Evolutionary conservation across 1,284 basidiomycete species (phyloP).

Genomic region (Microbotryum intermedium): DNA sequence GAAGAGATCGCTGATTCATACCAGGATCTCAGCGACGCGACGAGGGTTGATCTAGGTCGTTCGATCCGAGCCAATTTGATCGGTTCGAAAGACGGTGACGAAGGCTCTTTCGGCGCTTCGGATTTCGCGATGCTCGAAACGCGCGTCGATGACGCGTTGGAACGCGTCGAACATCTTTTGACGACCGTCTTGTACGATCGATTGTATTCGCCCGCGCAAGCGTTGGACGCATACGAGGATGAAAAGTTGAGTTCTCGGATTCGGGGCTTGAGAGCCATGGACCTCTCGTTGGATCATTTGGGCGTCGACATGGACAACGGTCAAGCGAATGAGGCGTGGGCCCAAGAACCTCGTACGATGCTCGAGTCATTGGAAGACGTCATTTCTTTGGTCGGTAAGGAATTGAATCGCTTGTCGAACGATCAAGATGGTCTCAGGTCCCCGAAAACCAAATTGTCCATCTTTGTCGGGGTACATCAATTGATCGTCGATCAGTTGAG

Average conservation of each 20-base stretch:
- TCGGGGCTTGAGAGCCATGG: slow-evolving; percentile 79
- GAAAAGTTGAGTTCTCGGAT: slow-evolving; percentile 78
- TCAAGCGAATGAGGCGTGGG: slow-evolving; percentile 21
- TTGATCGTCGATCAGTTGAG: slow-evolving; percentile 58
- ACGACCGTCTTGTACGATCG: slow-evolving; percentile 27
- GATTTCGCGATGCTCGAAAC: slow-evolving; percentile 23
- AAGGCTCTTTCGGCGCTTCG: slow-evolving; percentile 2
- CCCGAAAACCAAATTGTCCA: slow-evolving; percentile 67
- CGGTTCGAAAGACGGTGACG: not conserved
- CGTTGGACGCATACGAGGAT: slow-evolving; percentile 76
- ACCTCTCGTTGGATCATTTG: slow-evolving; percentile 74
- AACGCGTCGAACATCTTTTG: slow-evolving; percentile 23
- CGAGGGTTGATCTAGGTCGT: slow-evolving; percentile 6
- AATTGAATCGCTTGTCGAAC: slow-evolving; percentile 49
- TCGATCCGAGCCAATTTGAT: not conserved
- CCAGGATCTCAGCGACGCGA: slow-evolving; percentile 15
- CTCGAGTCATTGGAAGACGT: slow-evolving; percentile 54
- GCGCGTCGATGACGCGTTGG: slow-evolving; percentile 22
- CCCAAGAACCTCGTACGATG: slow-evolving; percentile 43
- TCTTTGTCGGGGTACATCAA: slow-evolving; percentile 74
- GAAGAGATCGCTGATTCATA: slow-evolving; percentile 8
- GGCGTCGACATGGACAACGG: slow-evolving; percentile 59
- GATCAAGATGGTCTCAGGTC: slow-evolving; percentile 51
- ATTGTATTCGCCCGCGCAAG: slow-evolving; percentile 55
- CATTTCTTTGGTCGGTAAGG: slow-evolving; percentile 62